Base-by-base conservation (phyloP, 2,329 filamentous ascomycete genomes). In the Claviceps citrina region DNA sequence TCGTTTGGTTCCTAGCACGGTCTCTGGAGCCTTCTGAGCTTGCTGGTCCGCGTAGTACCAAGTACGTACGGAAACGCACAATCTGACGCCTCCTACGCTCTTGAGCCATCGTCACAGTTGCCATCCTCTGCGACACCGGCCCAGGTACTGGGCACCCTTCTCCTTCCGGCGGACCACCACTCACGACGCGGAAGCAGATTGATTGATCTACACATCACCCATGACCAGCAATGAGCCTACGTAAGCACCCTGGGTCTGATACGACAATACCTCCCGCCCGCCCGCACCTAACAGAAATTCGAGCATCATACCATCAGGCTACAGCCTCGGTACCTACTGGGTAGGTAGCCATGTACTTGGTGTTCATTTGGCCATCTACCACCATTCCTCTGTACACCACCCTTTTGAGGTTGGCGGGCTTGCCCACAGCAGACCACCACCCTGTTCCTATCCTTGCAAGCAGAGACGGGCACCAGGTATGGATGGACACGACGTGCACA, bases 361-460 rank as follows among this genome's bases (percentile, higher is more conserved):
- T 35, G 27, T 24, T 18, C 24, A n/a, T 36, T 13, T 20, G 27
- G 18, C 5, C 31, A 13, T 22, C 39, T 27, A 31, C n/a, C 34
- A 26, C 28, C 26, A 16, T 37, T 41, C 22, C 28, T 37, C 16
- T 13, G 28, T 31, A 19, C 39, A 41, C 39, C 13, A 33, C 39
- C 39, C 31, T 35, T 24, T 27, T 22, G 19, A 31, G 33, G 27
- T 32, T 10, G 22, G 37, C 20, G 16, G 24, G 18, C 12, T 27
- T 39, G 31, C 24, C 18, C 12, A 7, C 30, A 20, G 24, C 20
- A 12, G 31, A 39, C n/a, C 15, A 20, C 24, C 26, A 24, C 25
- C 13, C n/a, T n/a, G n/a, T n/a, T n/a, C 10, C 5, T 12, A 31
- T 31, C 38, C 38, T 31, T 35, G 31, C 22, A 33, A 20, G 31